These are phyloP conservation scores for Mangifera indica DNA, from an alignment of 345 rosid species.

Conservation along the genomic window DNA sequence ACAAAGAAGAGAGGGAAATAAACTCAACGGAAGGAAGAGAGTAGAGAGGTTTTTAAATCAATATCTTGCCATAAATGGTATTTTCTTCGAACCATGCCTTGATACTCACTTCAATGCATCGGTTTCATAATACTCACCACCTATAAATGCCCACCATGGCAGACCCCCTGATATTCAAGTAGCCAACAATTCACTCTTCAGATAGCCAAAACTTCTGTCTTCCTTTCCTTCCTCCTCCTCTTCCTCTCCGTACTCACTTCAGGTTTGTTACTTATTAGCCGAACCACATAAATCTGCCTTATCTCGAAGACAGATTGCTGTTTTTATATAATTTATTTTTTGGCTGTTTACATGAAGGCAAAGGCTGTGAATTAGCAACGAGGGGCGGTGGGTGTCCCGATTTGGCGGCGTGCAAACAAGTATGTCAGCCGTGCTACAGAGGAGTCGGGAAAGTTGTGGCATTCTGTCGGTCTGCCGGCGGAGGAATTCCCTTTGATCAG, in stretches of 20 bases:
- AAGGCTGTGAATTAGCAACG: background rate
- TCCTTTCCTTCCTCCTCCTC: background rate
- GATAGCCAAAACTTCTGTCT: background rate
- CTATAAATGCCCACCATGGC: too few relatives aligned
- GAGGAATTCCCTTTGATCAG: background rate
- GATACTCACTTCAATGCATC: too few relatives aligned
- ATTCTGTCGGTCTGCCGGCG: background rate
- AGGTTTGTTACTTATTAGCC: background rate
- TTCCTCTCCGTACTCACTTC: background rate
- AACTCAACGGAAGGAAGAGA: too few relatives aligned
- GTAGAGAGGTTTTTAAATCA: too few relatives aligned
- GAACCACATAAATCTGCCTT: too few relatives aligned
- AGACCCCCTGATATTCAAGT: background rate
- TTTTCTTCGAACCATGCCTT: too few relatives aligned
- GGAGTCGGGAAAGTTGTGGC: background rate
- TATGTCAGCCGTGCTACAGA: background rate
- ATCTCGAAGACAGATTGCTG: too few relatives aligned
- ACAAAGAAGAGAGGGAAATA: too few relatives aligned
- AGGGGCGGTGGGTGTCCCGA: background rate
- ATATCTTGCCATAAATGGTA: too few relatives aligned
- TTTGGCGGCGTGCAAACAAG: background rate
- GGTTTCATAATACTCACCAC: background rate
- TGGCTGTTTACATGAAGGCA: background rate
- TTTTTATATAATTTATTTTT: too few relatives aligned
- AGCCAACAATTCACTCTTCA: background rate